Evolutionary conservation across 345 rosid genomes (phyloP), one percentile per base, ranked within the genome.

Genomic region (Angophora floribunda): DNA sequence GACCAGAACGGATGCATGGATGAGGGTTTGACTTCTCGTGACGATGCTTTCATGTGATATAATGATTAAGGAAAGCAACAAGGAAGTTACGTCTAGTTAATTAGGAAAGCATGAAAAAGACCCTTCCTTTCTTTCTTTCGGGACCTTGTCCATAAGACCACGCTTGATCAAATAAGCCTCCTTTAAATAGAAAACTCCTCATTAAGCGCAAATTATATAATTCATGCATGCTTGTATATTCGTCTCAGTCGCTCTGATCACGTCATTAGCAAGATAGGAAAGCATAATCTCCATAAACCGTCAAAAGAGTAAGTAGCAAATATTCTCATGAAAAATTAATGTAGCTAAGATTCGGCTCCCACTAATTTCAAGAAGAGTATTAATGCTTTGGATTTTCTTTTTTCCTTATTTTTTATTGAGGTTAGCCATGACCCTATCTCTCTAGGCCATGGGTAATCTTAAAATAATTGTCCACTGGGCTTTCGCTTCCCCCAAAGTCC

Each of bases 21-120:
- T 90, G 89, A 89, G 92, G 91, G 90, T 93, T 92, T 93, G 95
- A 92, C 95, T 92, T 92, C 61, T 21, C 52, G 87, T 86, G 89
- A 41, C 86, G 89, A 89, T 55, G 89, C 84, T 57, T 50, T 87
- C 78, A 87, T 50, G 30, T 63, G 82, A 63, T 86, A 26, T 70
- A 75, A 41, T 75, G 49, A 75, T 41, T 75, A 75, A 75, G 49
- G 47, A 75, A 75, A 75, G 84, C 84, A 41, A 75, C 44, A 41
- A 41, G 44, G 49, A 75, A 41, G 49, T 41, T 75, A 75, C 84
- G 49, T 75, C 28, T 49, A 75, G 26, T 75, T 75, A 36, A 75
- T 75, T 9, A 75, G 44, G 84, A 21, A 75, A 75, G 84, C 49
- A 75, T 10, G 84, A 41, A 36, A 75, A 75, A 41, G 84, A 75